A percentile compares a stretch with the other conserved stretches of the same genome.
Conservation (phyloP, 768 basidiomycete species). For the Phanerochaete carnosa region DNA sequence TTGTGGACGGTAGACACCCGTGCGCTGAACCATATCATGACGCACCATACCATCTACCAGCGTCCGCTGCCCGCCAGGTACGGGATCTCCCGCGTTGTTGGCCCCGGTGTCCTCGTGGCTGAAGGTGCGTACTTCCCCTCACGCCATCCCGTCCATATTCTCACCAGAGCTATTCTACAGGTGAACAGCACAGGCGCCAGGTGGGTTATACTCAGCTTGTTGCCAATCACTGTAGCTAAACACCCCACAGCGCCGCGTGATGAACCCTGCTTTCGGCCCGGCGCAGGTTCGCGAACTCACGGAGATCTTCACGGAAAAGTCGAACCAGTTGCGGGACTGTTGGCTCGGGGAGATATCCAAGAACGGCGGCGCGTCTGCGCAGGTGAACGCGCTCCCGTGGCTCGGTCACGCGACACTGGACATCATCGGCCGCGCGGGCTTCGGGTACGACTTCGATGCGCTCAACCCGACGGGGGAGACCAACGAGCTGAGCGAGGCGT, state of each 20-base stretch:
- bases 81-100: constrained; percentile 39
- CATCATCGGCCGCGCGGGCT: constrained; percentile 20
- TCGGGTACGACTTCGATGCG: constrained; percentile 32
- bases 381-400: constrained; percentile 32
- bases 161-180: no score
- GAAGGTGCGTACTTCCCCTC: constrained; percentile 24
- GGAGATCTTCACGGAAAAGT: constrained; percentile 53
- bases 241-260: constrained; percentile 19
- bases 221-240: no score
- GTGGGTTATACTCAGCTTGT: constrained; percentile 12
- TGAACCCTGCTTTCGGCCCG: constrained; percentile 68
- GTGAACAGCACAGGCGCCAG: constrained; percentile 37
- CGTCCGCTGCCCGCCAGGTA: constrained; percentile 45
- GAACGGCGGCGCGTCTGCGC: constrained; percentile 16
- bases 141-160: no score
- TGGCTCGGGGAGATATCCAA: constrained; percentile 27
- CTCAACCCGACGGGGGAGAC: constrained; percentile 22
- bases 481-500: constrained; percentile 31
- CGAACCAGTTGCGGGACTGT: constrained; percentile 30
- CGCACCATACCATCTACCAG: constrained; percentile 51
- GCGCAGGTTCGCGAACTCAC: constrained; percentile 57
- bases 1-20: constrained; percentile 59
- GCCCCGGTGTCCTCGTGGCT: constrained; percentile 43
- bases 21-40: constrained; percentile 62
- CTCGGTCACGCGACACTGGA: constrained; percentile 34